These are phyloP conservation scores for Ogataea philodendri DNA, from an alignment of 805 yeast species.

Conservation along the genomic window DNA sequence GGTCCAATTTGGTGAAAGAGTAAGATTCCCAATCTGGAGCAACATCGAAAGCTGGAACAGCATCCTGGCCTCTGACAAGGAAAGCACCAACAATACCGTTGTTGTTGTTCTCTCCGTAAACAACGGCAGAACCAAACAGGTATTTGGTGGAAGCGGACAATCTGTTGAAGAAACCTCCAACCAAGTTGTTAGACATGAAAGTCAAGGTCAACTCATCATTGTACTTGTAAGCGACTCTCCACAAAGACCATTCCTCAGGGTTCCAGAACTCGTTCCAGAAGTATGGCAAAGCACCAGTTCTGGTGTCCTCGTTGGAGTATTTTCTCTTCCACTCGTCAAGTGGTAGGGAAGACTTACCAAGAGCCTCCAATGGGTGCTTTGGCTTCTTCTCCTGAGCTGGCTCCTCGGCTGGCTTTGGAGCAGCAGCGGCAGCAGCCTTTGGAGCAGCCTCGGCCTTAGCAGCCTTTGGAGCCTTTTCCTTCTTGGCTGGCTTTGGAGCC, in stretches of 20 bases:
- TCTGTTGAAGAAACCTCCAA: slow-evolving; percentile 98
- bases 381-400: slow-evolving; percentile 68
- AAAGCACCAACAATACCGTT: slow-evolving; percentile 96
- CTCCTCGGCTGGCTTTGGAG: slow-evolving; percentile 33
- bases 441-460: slow-evolving; percentile 26
- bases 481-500: slow-evolving; percentile 63
- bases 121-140: slow-evolving; percentile 91
- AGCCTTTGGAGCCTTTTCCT: slow-evolving; percentile 58
- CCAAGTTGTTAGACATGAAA: slow-evolving; percentile 96
- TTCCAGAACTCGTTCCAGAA: slow-evolving; percentile 92
- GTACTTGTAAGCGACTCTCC: slow-evolving; percentile 95
- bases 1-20: slow-evolving; percentile 77
- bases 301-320: slow-evolving; percentile 97
- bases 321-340: slow-evolving; percentile 94
- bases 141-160: slow-evolving; percentile 87
- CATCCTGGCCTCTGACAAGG: slow-evolving; percentile 93
- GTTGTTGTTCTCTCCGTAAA: slow-evolving; percentile 97
- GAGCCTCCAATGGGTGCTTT: slow-evolving; percentile 85
- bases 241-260: slow-evolving; percentile 90
- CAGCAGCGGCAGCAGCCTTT: slow-evolving; percentile 33
- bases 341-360: slow-evolving; percentile 66
- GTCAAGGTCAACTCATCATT: slow-evolving; percentile 96
- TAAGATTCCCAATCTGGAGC: slow-evolving; percentile 99
- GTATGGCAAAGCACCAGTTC: slow-evolving; percentile 92
- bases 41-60: slow-evolving; percentile 88